Evolutionary conservation across 495 filamentous ascomycete genomes (phyloP), one percentile per base, ranked within the genome.

Genomic region (Letharia columbiana): DNA sequence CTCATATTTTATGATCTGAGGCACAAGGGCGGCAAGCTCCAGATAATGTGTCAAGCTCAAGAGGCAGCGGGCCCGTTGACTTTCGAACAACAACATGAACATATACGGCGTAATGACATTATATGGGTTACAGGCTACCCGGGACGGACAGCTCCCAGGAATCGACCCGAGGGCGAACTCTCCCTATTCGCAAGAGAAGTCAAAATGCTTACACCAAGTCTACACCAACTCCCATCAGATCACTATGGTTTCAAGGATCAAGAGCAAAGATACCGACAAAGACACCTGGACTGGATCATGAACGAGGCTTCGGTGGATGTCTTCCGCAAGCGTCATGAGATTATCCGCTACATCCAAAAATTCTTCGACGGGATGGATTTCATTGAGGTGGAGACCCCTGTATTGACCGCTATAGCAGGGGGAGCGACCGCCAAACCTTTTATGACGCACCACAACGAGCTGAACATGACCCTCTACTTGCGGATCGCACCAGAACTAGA

Each of bases 361-460:
- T 98, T 85, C 82, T 91, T 98, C 70, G 91, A 97, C 70, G 81
- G 82, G 63, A 82, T 85, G 60, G 90, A 91, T 66, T 98, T 98
- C 74, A 81, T 89, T 60, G 92, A 97, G 76, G 91, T 98, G n/a
- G 90, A 97, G 78, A 98, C 94, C 2, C 95, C 95, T 12, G 96
- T 98, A 86, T 90, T 99, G 87, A 95, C 96, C 72, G 84, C 89
- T 65, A 94, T 96, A 73, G 92, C 93, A 39, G 94, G 94, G 72
- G 94, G 94, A 67, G 94, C 94, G 28, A 98, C 95, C 11, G 94
- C 94, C 66, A 92, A 91, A 81, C 94, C 94, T 18, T 99, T 98
- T 77, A 80, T 89, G 66, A 97, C 94, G 4, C 88, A 94, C 75
- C 92, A 96, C 79, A 98, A 98, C 76, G 94, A 97, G 15, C 82